Percentiles rank a stretch among this genome's conserved stretches.
phyloP scores from a whole-genome alignment of 495 filamentous ascomycete species.

The Penicillium angulare region DNA sequence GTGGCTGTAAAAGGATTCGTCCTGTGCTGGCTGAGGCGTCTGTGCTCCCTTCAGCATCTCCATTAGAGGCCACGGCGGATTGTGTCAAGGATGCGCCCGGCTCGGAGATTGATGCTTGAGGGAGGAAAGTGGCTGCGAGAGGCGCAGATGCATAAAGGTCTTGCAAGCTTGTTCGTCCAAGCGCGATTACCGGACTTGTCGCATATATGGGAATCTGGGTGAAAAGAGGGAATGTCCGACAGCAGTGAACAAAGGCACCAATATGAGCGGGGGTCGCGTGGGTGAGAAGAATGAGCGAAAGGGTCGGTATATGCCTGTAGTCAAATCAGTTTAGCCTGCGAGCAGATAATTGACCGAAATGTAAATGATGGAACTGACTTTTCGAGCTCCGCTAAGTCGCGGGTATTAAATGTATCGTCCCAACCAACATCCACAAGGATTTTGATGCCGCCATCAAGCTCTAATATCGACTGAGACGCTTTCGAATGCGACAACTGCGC shows the following conservation, averaged over 20 bases:
- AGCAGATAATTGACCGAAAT: not conserved
- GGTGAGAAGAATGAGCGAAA: slow-evolving; percentile 92
- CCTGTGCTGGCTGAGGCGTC: slow-evolving; percentile 30
- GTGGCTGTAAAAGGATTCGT: slow-evolving; percentile 72
- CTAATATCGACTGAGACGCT: slow-evolving; percentile 90
- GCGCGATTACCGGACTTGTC: slow-evolving; percentile 86
- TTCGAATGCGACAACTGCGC: slow-evolving; percentile 76
- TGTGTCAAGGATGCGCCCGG: slow-evolving; percentile 52
- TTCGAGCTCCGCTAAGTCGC: slow-evolving; percentile 80
- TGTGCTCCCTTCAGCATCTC: slow-evolving; percentile 19
- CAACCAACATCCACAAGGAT: slow-evolving; percentile 93
- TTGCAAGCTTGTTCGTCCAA: slow-evolving; percentile 86
- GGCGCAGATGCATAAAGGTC: slow-evolving; percentile 92
- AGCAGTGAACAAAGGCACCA: slow-evolving; percentile 93
- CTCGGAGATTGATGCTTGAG: slow-evolving; percentile 65
- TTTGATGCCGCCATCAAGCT: slow-evolving; percentile 95
- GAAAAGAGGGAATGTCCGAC: slow-evolving; percentile 92
- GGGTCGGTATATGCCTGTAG: slow-evolving; percentile 76
- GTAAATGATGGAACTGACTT: slow-evolving; percentile 55
- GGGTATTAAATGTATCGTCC: slow-evolving; percentile 84
- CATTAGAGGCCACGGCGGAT: slow-evolving; percentile 26
- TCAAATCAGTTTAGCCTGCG: slow-evolving; percentile 8
- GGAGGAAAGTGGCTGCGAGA: slow-evolving; percentile 76
- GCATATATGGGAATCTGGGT: slow-evolving; percentile 94
- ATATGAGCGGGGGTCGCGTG: slow-evolving; percentile 89